Evolutionary conservation across 2,329 filamentous ascomycete species (phyloP).

Genomic region (Microthyrium microscopicum): DNA sequence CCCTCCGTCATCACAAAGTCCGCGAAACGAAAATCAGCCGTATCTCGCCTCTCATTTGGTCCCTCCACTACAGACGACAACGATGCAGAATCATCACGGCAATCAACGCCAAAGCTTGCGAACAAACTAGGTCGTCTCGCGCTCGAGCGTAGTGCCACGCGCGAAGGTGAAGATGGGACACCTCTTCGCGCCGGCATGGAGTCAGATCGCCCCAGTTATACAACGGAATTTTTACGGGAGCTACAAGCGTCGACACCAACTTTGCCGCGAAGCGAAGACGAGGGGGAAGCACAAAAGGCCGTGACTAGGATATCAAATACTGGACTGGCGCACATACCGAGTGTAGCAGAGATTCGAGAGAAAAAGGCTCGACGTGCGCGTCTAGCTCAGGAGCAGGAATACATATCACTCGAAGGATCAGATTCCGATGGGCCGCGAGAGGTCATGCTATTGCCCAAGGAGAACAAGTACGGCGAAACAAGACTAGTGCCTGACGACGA

Average conservation of each 20-base stretch:
- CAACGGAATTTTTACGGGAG: slow-evolving; percentile 70
- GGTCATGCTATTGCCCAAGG: slow-evolving; percentile 3
- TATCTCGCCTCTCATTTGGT: slow-evolving; percentile 29
- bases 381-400: slow-evolving; percentile 55
- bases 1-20: slow-evolving; percentile 44
- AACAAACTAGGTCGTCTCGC: no score
- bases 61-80: no score
- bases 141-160: no score
- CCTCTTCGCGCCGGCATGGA: slow-evolving; percentile 30
- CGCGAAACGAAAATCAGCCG: slow-evolving; percentile 39
- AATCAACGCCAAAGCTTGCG: no score
- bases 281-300: slow-evolving; percentile 34
- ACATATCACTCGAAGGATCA: slow-evolving; percentile 36
- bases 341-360: slow-evolving; percentile 70
- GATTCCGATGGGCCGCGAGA: slow-evolving; percentile 22
- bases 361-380: slow-evolving; percentile 82
- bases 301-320: slow-evolving; percentile 37
- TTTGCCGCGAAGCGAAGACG: slow-evolving; percentile 18
- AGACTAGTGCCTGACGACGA: slow-evolving; percentile 75
- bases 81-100: no score
- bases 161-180: no score
- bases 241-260: slow-evolving; percentile 72
- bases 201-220: slow-evolving; percentile 63
- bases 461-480: slow-evolving; percentile 46
- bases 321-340: slow-evolving; percentile 50